These are phyloP conservation scores for Pachyrhizus erosus DNA, from an alignment of 306 rosid species.

Conservation along the genomic window DNA sequence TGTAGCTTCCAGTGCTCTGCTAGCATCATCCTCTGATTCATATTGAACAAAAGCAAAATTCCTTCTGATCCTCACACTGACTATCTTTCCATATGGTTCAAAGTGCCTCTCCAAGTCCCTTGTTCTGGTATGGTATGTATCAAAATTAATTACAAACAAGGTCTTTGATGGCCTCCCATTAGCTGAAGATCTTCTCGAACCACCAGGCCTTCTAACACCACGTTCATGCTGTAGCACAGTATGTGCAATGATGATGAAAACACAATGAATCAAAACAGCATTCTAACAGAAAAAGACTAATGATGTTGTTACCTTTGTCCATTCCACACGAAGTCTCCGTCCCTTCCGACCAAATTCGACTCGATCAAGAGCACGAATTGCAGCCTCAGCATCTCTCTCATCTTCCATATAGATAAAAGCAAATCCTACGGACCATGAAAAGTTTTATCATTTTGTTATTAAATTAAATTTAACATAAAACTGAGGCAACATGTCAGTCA, in stretches of 20 bases:
- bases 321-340: conserved; percentile 97
- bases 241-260: conserved; percentile 21
- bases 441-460: background rate
- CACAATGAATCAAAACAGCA: conserved; percentile 15
- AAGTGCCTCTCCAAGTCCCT: conserved; percentile 98
- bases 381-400: conserved; percentile 96
- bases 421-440: conserved; percentile 68
- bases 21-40: conserved; percentile 93
- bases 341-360: conserved; percentile 93
- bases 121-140: conserved; percentile 87
- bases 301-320: conserved; percentile 78
- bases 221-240: conserved; percentile 77
- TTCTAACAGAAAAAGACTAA: background rate
- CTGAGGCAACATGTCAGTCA: conserved; percentile 27
- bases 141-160: conserved; percentile 93
- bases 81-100: conserved; percentile 92
- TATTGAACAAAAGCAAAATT: conserved; percentile 97
- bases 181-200: conserved; percentile 76
- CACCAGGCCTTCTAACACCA: conserved; percentile 83
- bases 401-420: conserved; percentile 99
- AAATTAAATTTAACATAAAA: conserved; percentile 11
- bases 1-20: conserved; percentile 88
- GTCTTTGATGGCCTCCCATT: conserved; percentile 88
- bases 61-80: conserved; percentile 89
- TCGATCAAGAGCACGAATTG: conserved; percentile 84